These are phyloP conservation scores for Panicum virgatum DNA, from an alignment of 202 grass and related monocot genomes.

Conservation along the genomic window DNA sequence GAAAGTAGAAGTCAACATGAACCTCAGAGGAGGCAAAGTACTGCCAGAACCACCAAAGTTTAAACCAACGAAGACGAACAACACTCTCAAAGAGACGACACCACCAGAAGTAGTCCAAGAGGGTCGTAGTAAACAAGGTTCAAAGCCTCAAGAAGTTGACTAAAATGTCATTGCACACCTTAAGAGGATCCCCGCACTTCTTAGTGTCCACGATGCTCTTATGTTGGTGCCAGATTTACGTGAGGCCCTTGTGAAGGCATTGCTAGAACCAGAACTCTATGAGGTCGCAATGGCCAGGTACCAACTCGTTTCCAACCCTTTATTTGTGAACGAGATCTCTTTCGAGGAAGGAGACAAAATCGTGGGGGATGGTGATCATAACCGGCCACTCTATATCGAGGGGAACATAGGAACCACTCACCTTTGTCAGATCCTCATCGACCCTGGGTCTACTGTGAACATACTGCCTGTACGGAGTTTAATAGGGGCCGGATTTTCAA, in stretches of 20 bases:
- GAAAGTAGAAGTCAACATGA: conserved; percentile 4
- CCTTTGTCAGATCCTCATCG: background rate
- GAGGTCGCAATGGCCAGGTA: background rate
- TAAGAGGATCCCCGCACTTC: background rate
- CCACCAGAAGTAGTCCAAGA: too few relatives aligned
- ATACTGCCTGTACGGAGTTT: background rate
- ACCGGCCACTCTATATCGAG: too few relatives aligned
- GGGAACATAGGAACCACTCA: background rate
- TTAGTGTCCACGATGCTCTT: background rate
- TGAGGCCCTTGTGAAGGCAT: background rate
- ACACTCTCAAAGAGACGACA: too few relatives aligned
- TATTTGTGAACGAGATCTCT: background rate
- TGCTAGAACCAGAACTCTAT: background rate
- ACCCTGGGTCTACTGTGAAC: background rate
- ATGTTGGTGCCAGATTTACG: background rate
- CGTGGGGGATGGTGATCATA: background rate
- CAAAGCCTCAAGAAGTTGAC: background rate
- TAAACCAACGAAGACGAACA: background rate
- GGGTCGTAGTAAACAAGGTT: too few relatives aligned
- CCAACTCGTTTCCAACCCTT: background rate
- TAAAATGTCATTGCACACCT: background rate
- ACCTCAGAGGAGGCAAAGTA: background rate
- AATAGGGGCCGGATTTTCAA: background rate
- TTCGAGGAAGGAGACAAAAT: background rate
- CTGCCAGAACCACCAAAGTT: background rate